Conservation (phyloP, 148 eudicot species). For the Salicornia ramosissima region DNA sequence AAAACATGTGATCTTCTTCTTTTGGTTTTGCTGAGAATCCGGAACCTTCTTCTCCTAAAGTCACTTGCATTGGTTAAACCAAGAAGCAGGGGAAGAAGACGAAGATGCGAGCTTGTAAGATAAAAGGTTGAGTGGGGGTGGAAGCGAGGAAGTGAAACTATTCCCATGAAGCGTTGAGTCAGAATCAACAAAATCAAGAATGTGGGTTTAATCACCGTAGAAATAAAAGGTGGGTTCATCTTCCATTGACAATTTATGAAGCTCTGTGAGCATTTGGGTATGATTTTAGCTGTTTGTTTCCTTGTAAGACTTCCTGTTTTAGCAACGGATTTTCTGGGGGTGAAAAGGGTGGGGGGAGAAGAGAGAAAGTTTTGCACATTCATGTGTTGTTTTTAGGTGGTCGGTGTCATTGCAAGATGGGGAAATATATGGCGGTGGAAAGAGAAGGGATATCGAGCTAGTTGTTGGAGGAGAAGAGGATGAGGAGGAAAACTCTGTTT, state of each 20-base stretch:
- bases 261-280: constrained; percentile 57
- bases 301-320: constrained; percentile 63
- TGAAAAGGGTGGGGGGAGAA: constrained; percentile 2
- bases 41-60: constrained; percentile 90
- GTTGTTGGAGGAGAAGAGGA: constrained; percentile 46
- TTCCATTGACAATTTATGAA: constrained; percentile 74
- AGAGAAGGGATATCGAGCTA: constrained; percentile 56
- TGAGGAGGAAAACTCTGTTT: no score
- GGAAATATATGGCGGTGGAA: constrained; percentile 35
- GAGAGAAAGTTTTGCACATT: constrained; percentile 1
- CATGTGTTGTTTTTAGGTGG: constrained; percentile 70
- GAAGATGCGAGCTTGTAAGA: constrained; percentile 35
- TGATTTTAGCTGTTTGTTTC: constrained; percentile 76
- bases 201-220: constrained; percentile 33
- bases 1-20: constrained; percentile 36
- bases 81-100: constrained; percentile 63
- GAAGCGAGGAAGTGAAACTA: constrained; percentile 39
- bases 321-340: constrained; percentile 5
- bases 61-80: constrained; percentile 89
- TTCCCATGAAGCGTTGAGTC: constrained; percentile 6
- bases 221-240: constrained; percentile 81
- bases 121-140: constrained; percentile 17
- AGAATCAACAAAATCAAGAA: constrained; percentile 21
- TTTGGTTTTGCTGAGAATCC: constrained; percentile 57
- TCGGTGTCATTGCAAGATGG: constrained; percentile 59